phyloP scores from a whole-genome alignment of 2,329 filamentous ascomycete species.

The Hirsutella minnesotensis region DNA sequence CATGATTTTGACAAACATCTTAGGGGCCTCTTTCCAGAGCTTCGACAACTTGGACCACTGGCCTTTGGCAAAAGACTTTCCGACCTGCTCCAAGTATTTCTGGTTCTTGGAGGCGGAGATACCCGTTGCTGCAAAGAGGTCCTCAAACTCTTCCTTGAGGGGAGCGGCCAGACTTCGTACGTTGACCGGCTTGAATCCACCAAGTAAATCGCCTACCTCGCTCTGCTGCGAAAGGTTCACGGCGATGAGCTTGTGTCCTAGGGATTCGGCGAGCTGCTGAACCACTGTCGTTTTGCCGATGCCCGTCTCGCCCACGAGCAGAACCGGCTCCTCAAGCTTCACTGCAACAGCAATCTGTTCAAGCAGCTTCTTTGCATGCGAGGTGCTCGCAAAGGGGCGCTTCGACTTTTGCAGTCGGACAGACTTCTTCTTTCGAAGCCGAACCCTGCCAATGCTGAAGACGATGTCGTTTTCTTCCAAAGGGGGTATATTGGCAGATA shows the following conservation, averaged over 20 bases:
- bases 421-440: slow-evolving; percentile 47
- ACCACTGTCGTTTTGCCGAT: slow-evolving; percentile 96
- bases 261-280: slow-evolving; percentile 74
- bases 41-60: slow-evolving; percentile 82
- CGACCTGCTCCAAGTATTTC: slow-evolving; percentile 70
- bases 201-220: slow-evolving; percentile 88
- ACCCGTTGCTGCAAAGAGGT: slow-evolving; percentile 71
- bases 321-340: slow-evolving; percentile 71
- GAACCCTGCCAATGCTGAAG: slow-evolving; percentile 55
- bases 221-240: slow-evolving; percentile 98
- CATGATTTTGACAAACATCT: slow-evolving; percentile 69
- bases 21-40: slow-evolving; percentile 79
- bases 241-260: slow-evolving; percentile 78
- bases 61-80: slow-evolving; percentile 66
- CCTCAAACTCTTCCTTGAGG: slow-evolving; percentile 86
- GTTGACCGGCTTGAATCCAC: slow-evolving; percentile 93
- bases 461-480: slow-evolving; percentile 48
- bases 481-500: slow-evolving; percentile 59
- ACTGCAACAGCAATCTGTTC: slow-evolving; percentile 82
- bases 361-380: slow-evolving; percentile 69
- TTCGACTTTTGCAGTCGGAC: slow-evolving; percentile 38
- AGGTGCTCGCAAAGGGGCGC: slow-evolving; percentile 76
- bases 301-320: slow-evolving; percentile 97
- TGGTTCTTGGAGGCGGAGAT: slow-evolving; percentile 84
- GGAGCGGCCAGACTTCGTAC: slow-evolving; percentile 78